Evolutionary conservation across 306 rosid species (phyloP).

Genomic region (Erythrophleum fordii): DNA sequence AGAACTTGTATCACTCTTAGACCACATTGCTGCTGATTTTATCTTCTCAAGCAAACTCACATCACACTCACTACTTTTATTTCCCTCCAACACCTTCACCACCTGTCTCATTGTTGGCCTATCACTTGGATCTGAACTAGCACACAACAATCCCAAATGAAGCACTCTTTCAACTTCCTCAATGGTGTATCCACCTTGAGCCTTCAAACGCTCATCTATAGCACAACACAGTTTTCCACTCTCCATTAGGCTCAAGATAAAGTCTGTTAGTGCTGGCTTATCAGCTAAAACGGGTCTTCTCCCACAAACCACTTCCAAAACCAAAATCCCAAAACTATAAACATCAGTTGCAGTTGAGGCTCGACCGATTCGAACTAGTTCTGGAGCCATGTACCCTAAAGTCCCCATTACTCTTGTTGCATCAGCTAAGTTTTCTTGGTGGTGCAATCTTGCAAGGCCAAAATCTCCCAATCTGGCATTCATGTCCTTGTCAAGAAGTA

Average conservation of each 20-base stretch:
- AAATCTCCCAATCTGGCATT: slow-evolving; percentile 54
- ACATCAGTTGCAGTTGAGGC: slow-evolving; percentile 46
- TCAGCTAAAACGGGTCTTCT: slow-evolving; percentile 47
- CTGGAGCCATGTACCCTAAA: slow-evolving; percentile 49
- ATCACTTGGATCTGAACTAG: slow-evolving; percentile 40
- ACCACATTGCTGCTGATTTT: no score
- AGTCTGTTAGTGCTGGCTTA: slow-evolving; percentile 43
- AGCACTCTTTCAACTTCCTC: slow-evolving; percentile 47
- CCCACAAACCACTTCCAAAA: slow-evolving; percentile 48
- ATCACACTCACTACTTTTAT: slow-evolving; percentile 17
- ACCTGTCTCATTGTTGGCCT: slow-evolving; percentile 60
- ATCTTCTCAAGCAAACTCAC: background rate
- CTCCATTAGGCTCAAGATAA: slow-evolving; percentile 45
- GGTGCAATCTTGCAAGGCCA: slow-evolving; percentile 47
- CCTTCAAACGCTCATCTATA: slow-evolving; percentile 46
- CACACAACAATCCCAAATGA: slow-evolving; percentile 55
- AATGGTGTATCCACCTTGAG: slow-evolving; percentile 3
- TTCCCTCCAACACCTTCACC: slow-evolving; percentile 41
- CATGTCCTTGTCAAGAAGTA: slow-evolving; percentile 58
- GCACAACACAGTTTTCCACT: slow-evolving; percentile 35
- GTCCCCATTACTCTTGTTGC: slow-evolving; percentile 55
- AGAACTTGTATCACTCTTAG: no score
- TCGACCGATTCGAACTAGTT: slow-evolving; percentile 46
- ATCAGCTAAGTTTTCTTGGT: slow-evolving; percentile 32
- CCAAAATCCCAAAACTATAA: slow-evolving; percentile 50